Conservation (phyloP, 371 early-diverging fungal species). For the Dinochytrium kinnereticum region DNA sequence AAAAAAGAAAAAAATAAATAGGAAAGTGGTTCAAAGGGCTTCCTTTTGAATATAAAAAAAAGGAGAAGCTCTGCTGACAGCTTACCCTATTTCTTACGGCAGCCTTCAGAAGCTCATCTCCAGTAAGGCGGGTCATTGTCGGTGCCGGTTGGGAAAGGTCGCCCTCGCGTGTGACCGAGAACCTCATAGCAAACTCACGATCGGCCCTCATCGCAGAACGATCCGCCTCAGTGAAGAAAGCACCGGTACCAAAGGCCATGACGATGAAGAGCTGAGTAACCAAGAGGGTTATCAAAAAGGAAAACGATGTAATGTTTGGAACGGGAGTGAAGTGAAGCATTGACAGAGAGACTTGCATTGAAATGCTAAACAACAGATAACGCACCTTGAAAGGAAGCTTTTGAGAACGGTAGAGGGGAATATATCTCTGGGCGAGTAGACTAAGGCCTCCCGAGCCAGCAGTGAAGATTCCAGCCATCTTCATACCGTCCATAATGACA, state of each 20-base stretch:
- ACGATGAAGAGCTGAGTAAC: slow-evolving; percentile 35
- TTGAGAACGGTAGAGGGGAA: slow-evolving; percentile 27
- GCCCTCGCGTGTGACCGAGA: slow-evolving; percentile 24
- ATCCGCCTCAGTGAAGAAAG: slow-evolving; percentile 45
- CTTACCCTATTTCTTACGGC: slow-evolving; percentile 18
- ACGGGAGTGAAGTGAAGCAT: no score
- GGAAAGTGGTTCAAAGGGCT: no score
- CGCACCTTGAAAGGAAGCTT: slow-evolving; percentile 42
- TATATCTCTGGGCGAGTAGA: slow-evolving; percentile 16
- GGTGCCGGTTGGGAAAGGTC: slow-evolving; percentile 9
- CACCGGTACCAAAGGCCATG: slow-evolving; percentile 34
- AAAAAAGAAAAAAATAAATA: no score
- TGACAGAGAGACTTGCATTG: no score
- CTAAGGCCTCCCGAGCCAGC: slow-evolving; percentile 16
- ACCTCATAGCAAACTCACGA: slow-evolving; percentile 34
- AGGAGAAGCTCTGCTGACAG: background rate
- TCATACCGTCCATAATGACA: slow-evolving; percentile 35
- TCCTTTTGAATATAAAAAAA: no score
- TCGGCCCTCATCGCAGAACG: slow-evolving; percentile 43
- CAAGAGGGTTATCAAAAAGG: slow-evolving; percentile 20
- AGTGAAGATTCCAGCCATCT: slow-evolving; percentile 24
- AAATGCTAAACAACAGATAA: no score
- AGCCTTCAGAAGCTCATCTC: slow-evolving; percentile 13
- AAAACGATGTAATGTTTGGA: no score
- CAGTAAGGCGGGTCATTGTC: background rate